Conservation (phyloP, 2,329 filamentous ascomycete genomes). For the Aspergillus pseudotamarii region DNA sequence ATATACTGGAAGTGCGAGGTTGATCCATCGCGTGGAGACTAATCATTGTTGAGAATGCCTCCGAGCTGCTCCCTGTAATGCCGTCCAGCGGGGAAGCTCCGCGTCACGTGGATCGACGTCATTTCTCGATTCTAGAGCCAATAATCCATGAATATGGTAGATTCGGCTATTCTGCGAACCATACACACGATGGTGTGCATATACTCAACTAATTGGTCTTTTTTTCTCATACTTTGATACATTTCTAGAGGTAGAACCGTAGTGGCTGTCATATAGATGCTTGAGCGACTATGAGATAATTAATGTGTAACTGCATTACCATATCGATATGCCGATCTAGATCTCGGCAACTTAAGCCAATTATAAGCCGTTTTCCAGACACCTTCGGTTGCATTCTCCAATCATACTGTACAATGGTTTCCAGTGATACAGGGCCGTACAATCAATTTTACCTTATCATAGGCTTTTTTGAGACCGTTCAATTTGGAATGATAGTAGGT, state of each 20-base stretch:
- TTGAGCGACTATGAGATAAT: background rate
- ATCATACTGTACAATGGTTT: background rate
- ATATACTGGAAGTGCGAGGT: background rate
- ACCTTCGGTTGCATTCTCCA: background rate
- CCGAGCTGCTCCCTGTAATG: constrained; percentile 1
- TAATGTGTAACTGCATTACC: constrained; percentile 5
- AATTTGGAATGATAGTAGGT: background rate
- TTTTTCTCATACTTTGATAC: background rate
- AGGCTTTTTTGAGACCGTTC: background rate
- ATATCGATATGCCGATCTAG: constrained; percentile 3
- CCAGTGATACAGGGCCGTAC: background rate
- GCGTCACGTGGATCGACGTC: constrained; percentile 23
- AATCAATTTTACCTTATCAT: background rate
- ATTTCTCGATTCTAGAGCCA: constrained; percentile 4
- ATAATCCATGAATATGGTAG: background rate
- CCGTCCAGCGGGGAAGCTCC: constrained; percentile 15
- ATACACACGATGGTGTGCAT: background rate
- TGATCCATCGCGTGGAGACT: background rate
- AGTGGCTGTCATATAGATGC: background rate
- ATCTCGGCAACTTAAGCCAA: constrained; percentile 8
- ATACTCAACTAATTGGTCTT: background rate
- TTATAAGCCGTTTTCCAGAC: background rate
- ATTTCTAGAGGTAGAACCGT: background rate
- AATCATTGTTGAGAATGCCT: background rate
- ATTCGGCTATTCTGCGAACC: background rate